A percentile compares a stretch with the other conserved stretches of the same genome.
Evolutionary conservation across 164 flowering plant species (phyloP).

Genomic region (Saururus chinensis): DNA sequence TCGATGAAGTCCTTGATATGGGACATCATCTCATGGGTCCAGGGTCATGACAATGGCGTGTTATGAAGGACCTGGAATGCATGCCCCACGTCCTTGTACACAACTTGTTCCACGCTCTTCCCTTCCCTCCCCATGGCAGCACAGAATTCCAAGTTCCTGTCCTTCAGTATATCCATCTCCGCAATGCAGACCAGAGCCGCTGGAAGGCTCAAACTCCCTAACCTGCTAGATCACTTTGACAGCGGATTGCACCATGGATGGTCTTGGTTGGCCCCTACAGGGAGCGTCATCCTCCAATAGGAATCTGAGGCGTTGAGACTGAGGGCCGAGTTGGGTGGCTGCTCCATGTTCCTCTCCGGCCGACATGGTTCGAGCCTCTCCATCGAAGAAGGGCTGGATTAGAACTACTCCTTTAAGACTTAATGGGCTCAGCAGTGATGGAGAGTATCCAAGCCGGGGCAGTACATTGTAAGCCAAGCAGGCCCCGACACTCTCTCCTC

Average conservation of each 20-base stretch:
- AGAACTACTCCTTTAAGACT: constrained; percentile 25
- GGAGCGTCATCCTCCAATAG: constrained; percentile 39
- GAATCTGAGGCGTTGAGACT: constrained; percentile 27
- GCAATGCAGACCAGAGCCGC: constrained; percentile 30
- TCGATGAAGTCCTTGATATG: constrained; percentile 29
- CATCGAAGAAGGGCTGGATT: constrained; percentile 51
- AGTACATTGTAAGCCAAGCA: constrained; percentile 39
- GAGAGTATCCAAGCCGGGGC: constrained; percentile 1
- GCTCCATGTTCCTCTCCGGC: constrained; percentile 25
- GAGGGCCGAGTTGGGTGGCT: constrained; percentile 30
- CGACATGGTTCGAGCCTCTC: constrained; percentile 32
- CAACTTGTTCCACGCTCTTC: constrained; percentile 25
- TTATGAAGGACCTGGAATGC: constrained; percentile 42
- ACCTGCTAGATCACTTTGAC: constrained; percentile 4
- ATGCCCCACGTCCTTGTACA: constrained; percentile 43
- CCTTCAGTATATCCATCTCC: constrained; percentile 44
- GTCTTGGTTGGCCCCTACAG: constrained; percentile 31
- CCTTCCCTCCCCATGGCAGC: constrained; percentile 27
- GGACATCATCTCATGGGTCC: constrained; percentile 29
- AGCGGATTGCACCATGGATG: constrained; percentile 45
- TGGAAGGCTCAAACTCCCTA: constrained; percentile 16
- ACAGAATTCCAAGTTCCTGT: constrained; percentile 39
- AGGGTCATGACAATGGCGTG: constrained; percentile 24
- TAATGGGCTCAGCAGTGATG: constrained; percentile 13
- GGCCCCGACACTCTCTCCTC: constrained; percentile 52